Conservation (phyloP, 768 basidiomycete species). For the Mycena alexandri region DNA sequence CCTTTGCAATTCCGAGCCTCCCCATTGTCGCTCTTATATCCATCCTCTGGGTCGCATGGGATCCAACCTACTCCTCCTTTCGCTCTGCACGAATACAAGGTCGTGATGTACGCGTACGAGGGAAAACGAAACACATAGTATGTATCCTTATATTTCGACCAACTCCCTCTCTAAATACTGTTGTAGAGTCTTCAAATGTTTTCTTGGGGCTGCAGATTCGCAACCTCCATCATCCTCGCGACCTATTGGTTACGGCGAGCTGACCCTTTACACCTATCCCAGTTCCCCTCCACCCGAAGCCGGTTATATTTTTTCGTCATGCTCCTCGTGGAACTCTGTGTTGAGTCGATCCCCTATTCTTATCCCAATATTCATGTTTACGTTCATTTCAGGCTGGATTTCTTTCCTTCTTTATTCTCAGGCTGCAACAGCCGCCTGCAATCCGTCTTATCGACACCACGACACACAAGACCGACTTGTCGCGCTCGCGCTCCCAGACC, state of each 20-base stretch:
- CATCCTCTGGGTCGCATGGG: slow-evolving; percentile 86
- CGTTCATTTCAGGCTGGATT: slow-evolving; percentile 58
- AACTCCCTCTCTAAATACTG: background rate
- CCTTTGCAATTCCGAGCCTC: slow-evolving; percentile 53
- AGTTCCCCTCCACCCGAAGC: slow-evolving; percentile 51
- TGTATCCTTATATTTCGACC: slow-evolving; percentile 40
- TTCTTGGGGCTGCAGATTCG: slow-evolving; percentile 69
- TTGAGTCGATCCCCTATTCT: slow-evolving; percentile 55
- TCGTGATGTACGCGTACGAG: slow-evolving; percentile 74
- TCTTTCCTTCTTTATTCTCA: slow-evolving; percentile 67
- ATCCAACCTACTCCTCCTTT: slow-evolving; percentile 80
- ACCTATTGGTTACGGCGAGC: slow-evolving; percentile 55
- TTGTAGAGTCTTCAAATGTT: slow-evolving; percentile 69
- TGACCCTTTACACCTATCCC: slow-evolving; percentile 54
- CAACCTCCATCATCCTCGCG: slow-evolving; percentile 61
- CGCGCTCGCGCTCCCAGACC: slow-evolving; percentile 59
- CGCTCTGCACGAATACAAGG: slow-evolving; percentile 76
- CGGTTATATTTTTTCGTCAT: slow-evolving; percentile 62
- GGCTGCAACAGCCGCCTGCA: slow-evolving; percentile 75
- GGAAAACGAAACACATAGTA: slow-evolving; percentile 75
- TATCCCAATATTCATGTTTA: slow-evolving; percentile 11
- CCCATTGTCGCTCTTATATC: slow-evolving; percentile 69
- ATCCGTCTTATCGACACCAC: slow-evolving; percentile 78
- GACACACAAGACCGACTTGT: slow-evolving; percentile 48
- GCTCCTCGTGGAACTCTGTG: slow-evolving; percentile 63